Percentiles rank a stretch among this genome's conserved stretches.
Conservation (phyloP, 495 filamentous ascomycete species). For the Penicillium coffeae region DNA sequence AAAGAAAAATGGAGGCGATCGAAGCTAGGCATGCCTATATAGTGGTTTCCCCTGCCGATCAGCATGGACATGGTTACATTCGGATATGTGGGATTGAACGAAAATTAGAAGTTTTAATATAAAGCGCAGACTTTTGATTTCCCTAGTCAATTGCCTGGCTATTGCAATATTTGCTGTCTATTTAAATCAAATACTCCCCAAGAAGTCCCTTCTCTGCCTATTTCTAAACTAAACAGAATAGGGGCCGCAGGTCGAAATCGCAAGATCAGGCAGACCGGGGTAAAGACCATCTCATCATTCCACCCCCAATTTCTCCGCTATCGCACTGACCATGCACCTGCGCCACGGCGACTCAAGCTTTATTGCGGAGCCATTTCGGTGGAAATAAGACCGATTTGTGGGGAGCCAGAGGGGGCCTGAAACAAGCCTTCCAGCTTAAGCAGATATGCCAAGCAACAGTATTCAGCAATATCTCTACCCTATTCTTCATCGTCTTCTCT, state of each 20-base stretch:
- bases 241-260: not conserved
- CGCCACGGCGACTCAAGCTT: slow-evolving; percentile 14
- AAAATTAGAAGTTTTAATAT: not conserved
- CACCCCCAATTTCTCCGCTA: not conserved
- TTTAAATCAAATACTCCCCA: too few species aligned
- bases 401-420: not conserved
- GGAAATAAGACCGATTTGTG: slow-evolving; percentile 1
- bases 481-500: too few species aligned
- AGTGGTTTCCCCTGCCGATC: slow-evolving; percentile 7
- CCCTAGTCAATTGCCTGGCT: too few species aligned
- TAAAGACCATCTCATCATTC: not conserved
- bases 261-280: not conserved
- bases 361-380: slow-evolving; percentile 7
- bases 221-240: not conserved
- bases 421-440: not conserved
- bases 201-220: too few species aligned
- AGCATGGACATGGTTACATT: slow-evolving; percentile 14
- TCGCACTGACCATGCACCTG: slow-evolving; percentile 3
- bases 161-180: too few species aligned
- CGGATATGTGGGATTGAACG: not conserved
- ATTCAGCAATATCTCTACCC: too few species aligned
- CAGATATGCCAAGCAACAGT: not conserved
- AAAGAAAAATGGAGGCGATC: not conserved
- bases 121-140: too few species aligned
- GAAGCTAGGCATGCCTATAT: not conserved